A percentile compares a stretch with the other conserved stretches of the same genome.
These are phyloP conservation scores for Aspergillus sp. DNA, from an alignment of 2,329 filamentous ascomycete genomes.

Conservation along the genomic window DNA sequence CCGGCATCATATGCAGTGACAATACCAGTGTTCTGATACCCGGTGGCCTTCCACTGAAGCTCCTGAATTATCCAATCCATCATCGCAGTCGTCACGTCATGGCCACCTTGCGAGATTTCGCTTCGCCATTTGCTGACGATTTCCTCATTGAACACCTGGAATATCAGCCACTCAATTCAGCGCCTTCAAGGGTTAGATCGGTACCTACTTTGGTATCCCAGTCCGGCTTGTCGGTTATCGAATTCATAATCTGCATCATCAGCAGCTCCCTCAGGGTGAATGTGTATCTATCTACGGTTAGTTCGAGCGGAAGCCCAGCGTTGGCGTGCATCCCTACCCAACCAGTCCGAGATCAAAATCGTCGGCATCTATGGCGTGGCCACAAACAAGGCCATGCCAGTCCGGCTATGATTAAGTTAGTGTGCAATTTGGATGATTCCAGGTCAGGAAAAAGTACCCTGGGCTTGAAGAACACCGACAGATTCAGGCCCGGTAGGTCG, in stretches of 20 bases:
- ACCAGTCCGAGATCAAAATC: no score
- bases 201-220: neutral
- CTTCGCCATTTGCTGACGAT: conserved; percentile 1
- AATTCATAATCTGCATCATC: neutral
- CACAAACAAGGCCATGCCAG: no score
- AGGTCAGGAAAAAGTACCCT: no score
- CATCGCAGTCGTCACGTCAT: neutral
- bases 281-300: neutral
- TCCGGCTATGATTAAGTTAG: no score
- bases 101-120: neutral
- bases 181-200: neutral
- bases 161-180: neutral
- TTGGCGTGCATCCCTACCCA: no score
- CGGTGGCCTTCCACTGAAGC: neutral
- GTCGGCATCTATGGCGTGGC: no score
- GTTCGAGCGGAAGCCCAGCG: no score
- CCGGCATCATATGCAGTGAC: conserved; percentile 39
- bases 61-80: neutral
- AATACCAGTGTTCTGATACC: neutral
- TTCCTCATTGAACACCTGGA: neutral
- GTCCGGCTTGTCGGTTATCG: neutral
- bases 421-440: no score
- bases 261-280: neutral
- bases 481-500: no score
- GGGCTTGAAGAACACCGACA: no score